Conservation (phyloP, 2,329 filamentous ascomycete genomes). For the Zymoseptoria tritici region DNA sequence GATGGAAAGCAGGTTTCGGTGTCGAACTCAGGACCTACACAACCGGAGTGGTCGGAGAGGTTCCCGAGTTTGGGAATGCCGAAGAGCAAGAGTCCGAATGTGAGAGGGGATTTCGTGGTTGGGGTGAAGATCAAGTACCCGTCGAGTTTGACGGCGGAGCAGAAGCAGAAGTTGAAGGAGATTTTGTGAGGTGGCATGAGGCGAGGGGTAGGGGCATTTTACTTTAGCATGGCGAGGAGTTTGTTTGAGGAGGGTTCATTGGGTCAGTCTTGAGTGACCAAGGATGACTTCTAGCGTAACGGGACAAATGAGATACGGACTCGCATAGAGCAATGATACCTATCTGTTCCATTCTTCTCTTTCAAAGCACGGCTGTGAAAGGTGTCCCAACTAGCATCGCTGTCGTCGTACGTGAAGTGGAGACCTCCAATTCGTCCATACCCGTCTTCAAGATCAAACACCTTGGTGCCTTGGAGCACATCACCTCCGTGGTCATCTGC, state of each 20-base stretch:
- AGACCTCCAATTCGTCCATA: too few relatives aligned
- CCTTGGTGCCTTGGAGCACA: too few relatives aligned
- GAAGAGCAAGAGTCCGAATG: conserved; percentile 76
- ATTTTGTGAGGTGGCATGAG: conserved; percentile 51
- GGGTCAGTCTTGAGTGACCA: too few relatives aligned
- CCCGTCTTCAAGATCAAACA: too few relatives aligned
- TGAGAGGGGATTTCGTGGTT: conserved; percentile 81
- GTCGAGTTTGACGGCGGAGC: conserved; percentile 61
- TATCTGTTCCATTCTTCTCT: background rate
- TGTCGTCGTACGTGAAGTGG: too few relatives aligned
- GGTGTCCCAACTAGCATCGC: too few relatives aligned
- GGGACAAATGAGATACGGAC: background rate
- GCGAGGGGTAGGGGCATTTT: background rate
- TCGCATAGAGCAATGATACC: background rate
- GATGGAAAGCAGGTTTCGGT: conserved; percentile 80
- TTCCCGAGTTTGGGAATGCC: conserved; percentile 92
- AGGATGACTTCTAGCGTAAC: background rate
- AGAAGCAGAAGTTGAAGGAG: conserved; percentile 75
- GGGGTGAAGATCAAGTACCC: conserved; percentile 93
- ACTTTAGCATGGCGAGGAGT: background rate
- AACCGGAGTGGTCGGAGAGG: conserved; percentile 70
- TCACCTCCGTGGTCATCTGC: too few relatives aligned
- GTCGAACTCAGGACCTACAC: conserved; percentile 74
- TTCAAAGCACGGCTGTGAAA: too few relatives aligned
- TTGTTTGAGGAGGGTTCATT: background rate